phyloP scores from a whole-genome alignment of 192 early-diverging fungal genomes.

The Backusella tarrabulga region DNA sequence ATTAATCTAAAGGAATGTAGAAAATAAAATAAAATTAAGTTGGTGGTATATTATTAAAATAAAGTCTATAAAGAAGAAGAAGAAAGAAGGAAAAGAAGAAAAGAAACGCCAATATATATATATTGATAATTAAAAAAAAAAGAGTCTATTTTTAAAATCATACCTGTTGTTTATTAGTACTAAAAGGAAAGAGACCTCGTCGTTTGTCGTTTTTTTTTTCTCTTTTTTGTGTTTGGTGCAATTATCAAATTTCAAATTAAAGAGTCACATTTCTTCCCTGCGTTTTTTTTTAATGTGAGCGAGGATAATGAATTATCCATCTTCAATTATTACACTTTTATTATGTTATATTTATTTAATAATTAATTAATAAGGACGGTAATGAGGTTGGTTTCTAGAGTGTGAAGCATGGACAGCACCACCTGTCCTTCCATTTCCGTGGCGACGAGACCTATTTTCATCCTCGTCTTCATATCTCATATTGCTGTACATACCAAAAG shows the following conservation, averaged over 20 bases:
- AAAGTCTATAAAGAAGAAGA: conserved; percentile 13
- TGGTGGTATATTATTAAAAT: neutral
- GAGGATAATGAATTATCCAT: neutral
- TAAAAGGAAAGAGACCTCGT: conserved; percentile 7
- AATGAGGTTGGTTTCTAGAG: conserved; percentile 36
- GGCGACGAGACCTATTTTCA: conserved; percentile 30
- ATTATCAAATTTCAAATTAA: neutral
- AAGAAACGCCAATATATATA: neutral
- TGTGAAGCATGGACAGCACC: conserved; percentile 42
- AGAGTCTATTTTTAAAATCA: conserved; percentile 2
- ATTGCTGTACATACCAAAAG: conserved; percentile 24
- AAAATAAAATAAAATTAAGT: conserved; percentile 12
- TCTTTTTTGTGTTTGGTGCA: conserved; percentile 11
- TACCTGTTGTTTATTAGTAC: neutral
- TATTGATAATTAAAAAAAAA: neutral
- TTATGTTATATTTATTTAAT: neutral
- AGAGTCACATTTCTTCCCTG: conserved; percentile 1
- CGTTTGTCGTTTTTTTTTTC: neutral
- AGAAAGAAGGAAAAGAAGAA: neutral
- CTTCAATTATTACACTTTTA: neutral
- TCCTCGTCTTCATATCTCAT: conserved; percentile 27
- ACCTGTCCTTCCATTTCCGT: conserved; percentile 30
- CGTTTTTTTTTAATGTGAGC: neutral
- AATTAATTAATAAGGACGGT: conserved; percentile 39
- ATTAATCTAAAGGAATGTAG: conserved; percentile 17